Evolutionary conservation across 2,329 filamentous ascomycete genomes (phyloP).

Genomic region (Purpureocillium lavendulum): DNA sequence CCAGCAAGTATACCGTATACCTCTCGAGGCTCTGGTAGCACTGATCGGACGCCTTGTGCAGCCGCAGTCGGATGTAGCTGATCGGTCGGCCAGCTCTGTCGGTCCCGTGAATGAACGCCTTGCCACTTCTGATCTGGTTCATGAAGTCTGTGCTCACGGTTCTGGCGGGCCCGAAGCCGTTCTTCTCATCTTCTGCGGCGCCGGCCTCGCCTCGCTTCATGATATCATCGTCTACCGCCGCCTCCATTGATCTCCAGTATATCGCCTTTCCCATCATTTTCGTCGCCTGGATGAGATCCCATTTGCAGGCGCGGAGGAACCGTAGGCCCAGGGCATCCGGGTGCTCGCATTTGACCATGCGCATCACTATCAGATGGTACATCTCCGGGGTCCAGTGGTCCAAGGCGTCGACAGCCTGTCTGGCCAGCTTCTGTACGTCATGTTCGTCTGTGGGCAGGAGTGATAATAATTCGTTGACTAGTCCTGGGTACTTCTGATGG

Average conservation of each 20-base stretch:
- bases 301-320: conserved; percentile 74
- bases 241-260: conserved; percentile 72
- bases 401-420: conserved; percentile 70
- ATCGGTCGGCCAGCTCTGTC: conserved; percentile 75
- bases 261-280: conserved; percentile 86
- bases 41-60: conserved; percentile 73
- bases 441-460: conserved; percentile 44
- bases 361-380: conserved; percentile 71
- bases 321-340: conserved; percentile 71
- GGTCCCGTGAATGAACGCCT: conserved; percentile 75
- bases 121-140: conserved; percentile 72
- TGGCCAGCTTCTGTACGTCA: conserved; percentile 81
- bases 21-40: conserved; percentile 66
- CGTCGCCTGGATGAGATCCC: conserved; percentile 80
- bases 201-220: conserved; percentile 61
- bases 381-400: conserved; percentile 64
- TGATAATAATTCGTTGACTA: conserved; percentile 22
- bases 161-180: conserved; percentile 48
- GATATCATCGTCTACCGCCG: conserved; percentile 78
- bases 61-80: conserved; percentile 66
- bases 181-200: conserved; percentile 48
- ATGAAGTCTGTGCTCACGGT: conserved; percentile 66
- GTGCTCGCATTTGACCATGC: conserved; percentile 84
- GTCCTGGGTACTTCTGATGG: conserved; percentile 33
- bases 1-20: conserved; percentile 82